Percentiles rank a stretch among this genome's conserved stretches.
Evolutionary conservation across 805 yeast species (phyloP).

Genomic region (Starmerella kuoi): DNA sequence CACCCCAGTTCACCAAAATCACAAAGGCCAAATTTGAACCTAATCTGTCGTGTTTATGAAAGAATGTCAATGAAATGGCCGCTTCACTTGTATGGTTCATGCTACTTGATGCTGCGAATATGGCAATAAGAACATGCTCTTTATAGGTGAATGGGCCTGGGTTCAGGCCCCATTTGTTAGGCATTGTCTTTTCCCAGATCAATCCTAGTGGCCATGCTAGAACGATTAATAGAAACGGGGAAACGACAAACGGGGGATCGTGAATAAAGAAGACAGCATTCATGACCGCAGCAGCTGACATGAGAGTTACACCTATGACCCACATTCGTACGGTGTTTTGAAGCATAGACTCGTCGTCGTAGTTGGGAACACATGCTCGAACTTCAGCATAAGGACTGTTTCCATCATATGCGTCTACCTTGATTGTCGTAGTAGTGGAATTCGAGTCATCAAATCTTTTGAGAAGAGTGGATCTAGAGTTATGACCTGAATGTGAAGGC

Average conservation of each 20-base stretch:
- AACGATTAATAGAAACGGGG: conserved; percentile 46
- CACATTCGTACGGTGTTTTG: conserved; percentile 47
- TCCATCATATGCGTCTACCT: conserved; percentile 2
- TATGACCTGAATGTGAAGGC: not conserved
- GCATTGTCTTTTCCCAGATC: conserved; percentile 35
- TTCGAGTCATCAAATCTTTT: not conserved
- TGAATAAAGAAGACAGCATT: conserved; percentile 49
- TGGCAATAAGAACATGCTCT: conserved; percentile 48
- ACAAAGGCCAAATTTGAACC: conserved; percentile 40
- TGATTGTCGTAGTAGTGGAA: not conserved
- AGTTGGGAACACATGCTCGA: conserved; percentile 49
- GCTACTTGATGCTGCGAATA: conserved; percentile 33
- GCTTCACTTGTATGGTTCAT: conserved; percentile 44
- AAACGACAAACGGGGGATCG: conserved; percentile 41
- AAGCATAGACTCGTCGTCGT: conserved; percentile 39
- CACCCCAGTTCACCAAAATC: conserved; percentile 39
- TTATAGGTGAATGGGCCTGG: conserved; percentile 51
- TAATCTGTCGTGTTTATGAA: conserved; percentile 31
- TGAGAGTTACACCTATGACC: conserved; percentile 40
- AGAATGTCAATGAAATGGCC: conserved; percentile 39
- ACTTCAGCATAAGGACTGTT: conserved; percentile 55
- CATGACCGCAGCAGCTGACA: conserved; percentile 44
- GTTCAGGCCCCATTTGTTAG: conserved; percentile 34
- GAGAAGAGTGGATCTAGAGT: not conserved
- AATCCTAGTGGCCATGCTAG: conserved; percentile 54